These are phyloP conservation scores for Erucastrum elatum DNA, from an alignment of 345 rosid genomes.

Conservation along the genomic window DNA sequence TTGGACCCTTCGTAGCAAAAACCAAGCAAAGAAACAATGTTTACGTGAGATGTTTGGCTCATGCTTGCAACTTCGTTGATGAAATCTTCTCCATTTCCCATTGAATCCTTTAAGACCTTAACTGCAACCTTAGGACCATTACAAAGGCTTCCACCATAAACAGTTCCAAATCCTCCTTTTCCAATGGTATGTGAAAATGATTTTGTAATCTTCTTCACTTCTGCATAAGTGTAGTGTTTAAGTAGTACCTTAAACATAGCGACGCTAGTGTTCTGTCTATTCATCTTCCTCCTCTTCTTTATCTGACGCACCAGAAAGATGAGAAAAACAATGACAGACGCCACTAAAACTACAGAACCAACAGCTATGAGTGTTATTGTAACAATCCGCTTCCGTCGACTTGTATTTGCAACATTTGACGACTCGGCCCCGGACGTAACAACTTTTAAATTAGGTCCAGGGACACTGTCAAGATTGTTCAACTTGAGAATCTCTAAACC, in stretches of 20 bases:
- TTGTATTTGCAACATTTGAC: background rate
- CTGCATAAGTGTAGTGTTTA: background rate
- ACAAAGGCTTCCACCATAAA: background rate
- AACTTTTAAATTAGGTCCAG: constrained; percentile 30
- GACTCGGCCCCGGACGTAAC: too few relatives aligned
- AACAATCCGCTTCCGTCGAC: background rate
- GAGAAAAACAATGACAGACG: background rate
- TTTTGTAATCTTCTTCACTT: background rate
- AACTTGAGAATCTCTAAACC: constrained; percentile 53
- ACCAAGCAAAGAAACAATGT: background rate
- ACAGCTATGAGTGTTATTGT: background rate
- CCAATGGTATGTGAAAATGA: background rate
- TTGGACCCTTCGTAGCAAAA: background rate
- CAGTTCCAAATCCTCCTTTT: background rate
- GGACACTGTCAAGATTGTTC: background rate
- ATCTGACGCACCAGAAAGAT: background rate
- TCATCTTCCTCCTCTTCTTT: background rate
- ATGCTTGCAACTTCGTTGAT: background rate
- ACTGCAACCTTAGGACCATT: background rate
- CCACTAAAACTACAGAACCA: background rate
- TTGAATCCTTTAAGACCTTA: background rate
- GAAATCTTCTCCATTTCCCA: background rate
- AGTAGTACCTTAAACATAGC: background rate
- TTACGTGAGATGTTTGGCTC: background rate
- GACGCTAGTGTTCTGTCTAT: background rate